Percentiles rank a stretch among this genome's conserved stretches.
Conservation (phyloP, 2,329 filamentous ascomycete species). For the Penicillium palitans region DNA sequence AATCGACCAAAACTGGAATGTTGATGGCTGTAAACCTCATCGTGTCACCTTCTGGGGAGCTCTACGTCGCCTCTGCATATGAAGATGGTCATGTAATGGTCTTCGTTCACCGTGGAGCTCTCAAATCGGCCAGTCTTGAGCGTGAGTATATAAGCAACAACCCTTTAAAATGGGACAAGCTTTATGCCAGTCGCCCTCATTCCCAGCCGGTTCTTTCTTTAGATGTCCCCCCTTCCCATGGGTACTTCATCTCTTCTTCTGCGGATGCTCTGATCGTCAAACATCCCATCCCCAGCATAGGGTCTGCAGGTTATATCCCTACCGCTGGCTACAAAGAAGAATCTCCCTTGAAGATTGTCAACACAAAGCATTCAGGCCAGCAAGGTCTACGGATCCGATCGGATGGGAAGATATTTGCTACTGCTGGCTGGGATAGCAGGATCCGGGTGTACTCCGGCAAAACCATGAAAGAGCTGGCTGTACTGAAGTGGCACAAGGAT, state of each 20-base stretch:
- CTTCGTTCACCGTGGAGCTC: conserved; percentile 52
- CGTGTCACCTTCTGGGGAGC: conserved; percentile 44
- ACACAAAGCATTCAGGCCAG: conserved; percentile 89
- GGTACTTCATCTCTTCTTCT: conserved; percentile 73
- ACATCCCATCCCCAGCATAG: conserved; percentile 61
- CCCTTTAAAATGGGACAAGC: conserved; percentile 50
- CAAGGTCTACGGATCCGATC: conserved; percentile 75
- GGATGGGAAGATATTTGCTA: conserved; percentile 81
- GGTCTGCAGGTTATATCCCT: conserved; percentile 2
- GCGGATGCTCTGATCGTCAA: conserved; percentile 79
- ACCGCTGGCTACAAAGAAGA: conserved; percentile 22
- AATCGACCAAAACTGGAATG: conserved; percentile 62
- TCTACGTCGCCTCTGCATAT: conserved; percentile 74
- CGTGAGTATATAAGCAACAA: conserved; percentile 16
- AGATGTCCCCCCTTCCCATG: conserved; percentile 51
- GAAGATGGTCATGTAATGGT: conserved; percentile 78
- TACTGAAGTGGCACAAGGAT: conserved; percentile 90
- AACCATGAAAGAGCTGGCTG: conserved; percentile 81
- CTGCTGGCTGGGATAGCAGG: conserved; percentile 86
- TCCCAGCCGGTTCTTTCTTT: conserved; percentile 80
- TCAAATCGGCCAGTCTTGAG: conserved; percentile 36
- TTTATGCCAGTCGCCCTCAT: conserved; percentile 69
- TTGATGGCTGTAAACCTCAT: conserved; percentile 77
- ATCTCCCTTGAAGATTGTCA: conserved; percentile 59
- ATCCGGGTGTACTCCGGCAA: conserved; percentile 78